Evolutionary conservation across 2,329 filamentous ascomycete species (phyloP), one percentile per base, ranked within the genome.

Genomic region (Penicillium hordei): DNA sequence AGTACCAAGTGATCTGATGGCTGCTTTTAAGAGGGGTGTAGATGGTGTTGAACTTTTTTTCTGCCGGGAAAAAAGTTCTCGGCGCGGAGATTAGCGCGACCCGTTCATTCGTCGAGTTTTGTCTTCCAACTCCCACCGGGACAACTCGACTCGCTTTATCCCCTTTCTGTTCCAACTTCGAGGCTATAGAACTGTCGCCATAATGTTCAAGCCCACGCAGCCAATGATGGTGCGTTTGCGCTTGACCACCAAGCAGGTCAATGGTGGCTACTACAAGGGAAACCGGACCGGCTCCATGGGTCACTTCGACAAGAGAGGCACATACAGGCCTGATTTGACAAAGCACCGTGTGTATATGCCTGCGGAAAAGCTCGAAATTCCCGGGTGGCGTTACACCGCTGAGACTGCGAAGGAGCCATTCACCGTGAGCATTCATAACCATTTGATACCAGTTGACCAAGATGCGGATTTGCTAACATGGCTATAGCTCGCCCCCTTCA

Each of bases 231-330:
- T 86, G 73, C 83, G 85, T 57, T 84, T 91, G 76, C 91, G 93
- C 71, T 85, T 99, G 70, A 97, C 91, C 13, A 96, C 93, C 66
- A 99, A 99, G 79, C 88, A 94, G 77, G 88, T 93, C 73, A 90
- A 89, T 75, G 91, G 91, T 72, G 93, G 93, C 66, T 99, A 88
- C 85, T 99, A 99, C 86, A 97, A 97, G 83, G 94, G 94, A 73
- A 97, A 89, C 69, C 84, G 93, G 46, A 89, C 91, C 0, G 94
- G 94, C 1, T 86, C 89, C 42, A 92, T 95, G 86, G 94, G 94
- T 75, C 85, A 86, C 72, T 94, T 93, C 75, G 88, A 88, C 51
- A 72, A 72, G 58, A 75, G 72, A 60, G 75, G 75, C 59, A 70
- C 68, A 43, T 99, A 94, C 76, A 75, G 86, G 46, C 87, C 97